A percentile compares a stretch with the other conserved stretches of the same genome.
phyloP scores from a whole-genome alignment of 1,284 basidiomycete genomes.

The Phenoliferia sp. region DNA sequence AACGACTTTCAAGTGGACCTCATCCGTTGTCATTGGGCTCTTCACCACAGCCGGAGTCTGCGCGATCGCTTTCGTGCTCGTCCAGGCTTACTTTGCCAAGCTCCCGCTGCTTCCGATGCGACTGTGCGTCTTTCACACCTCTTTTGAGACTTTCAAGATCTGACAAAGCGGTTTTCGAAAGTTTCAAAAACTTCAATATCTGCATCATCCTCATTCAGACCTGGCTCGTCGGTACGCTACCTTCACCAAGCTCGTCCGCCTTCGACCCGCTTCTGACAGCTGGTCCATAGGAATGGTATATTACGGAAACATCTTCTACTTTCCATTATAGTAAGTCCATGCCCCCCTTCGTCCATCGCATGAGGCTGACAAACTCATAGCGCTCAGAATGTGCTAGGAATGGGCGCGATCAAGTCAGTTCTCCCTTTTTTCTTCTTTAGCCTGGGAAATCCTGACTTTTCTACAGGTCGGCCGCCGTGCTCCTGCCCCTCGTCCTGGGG shows the following conservation, averaged over 20 bases:
- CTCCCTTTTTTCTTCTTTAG: conserved; percentile 37
- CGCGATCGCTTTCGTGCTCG: conserved; percentile 28
- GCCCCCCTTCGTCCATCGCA: too few species aligned
- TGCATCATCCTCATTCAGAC: conserved; percentile 34
- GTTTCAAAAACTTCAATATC: conserved; percentile 37
- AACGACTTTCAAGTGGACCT: conserved; percentile 36
- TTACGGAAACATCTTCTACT: conserved; percentile 38
- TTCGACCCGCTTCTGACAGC: too few species aligned
- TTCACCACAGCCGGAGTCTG: conserved; percentile 29
- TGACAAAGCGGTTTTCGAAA: background rate
- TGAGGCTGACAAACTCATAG: too few species aligned
- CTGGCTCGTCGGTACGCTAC: conserved; percentile 36
- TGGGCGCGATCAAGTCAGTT: conserved; percentile 30
- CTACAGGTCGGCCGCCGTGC: conserved; percentile 35
- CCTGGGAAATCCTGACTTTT: conserved; percentile 33
- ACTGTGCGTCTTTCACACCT: background rate
- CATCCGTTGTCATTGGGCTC: conserved; percentile 35
- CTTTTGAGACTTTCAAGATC: background rate
- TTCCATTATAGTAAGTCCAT: conserved; percentile 38
- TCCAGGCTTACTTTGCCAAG: conserved; percentile 30
- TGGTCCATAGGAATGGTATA: too few species aligned
- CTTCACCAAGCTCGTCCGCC: too few species aligned
- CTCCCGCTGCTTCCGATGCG: conserved; percentile 37
- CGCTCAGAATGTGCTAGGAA: conserved; percentile 34
- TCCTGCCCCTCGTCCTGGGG: conserved; percentile 36